These are phyloP conservation scores for Cyclocybe aegerita DNA, from an alignment of 768 basidiomycete species.

Conservation along the genomic window DNA sequence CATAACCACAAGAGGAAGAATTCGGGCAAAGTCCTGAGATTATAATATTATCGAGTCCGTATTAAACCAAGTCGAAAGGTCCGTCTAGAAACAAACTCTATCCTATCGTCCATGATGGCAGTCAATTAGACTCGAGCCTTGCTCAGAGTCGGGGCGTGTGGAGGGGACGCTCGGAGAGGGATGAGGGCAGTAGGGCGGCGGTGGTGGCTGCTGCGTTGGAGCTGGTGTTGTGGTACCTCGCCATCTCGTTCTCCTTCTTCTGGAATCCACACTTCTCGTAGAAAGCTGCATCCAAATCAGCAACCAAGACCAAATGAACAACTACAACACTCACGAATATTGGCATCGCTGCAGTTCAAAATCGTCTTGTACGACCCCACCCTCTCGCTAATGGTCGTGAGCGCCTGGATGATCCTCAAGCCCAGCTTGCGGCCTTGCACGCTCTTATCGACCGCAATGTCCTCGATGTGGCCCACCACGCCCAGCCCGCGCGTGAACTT, in stretches of 20 bases:
- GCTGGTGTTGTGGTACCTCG: slow-evolving; percentile 30
- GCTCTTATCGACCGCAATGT: slow-evolving; percentile 88
- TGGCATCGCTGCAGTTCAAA: slow-evolving; percentile 87
- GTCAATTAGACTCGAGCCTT: no score
- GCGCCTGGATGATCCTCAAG: slow-evolving; percentile 79
- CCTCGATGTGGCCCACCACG: slow-evolving; percentile 93
- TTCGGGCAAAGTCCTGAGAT: no score
- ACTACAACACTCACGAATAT: slow-evolving; percentile 76
- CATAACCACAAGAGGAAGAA: no score
- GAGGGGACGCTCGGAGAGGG: slow-evolving; percentile 3
- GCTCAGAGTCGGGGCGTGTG: slow-evolving; percentile 19
- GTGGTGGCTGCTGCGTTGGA: slow-evolving; percentile 1
- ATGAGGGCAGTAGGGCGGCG: slow-evolving; percentile 1
- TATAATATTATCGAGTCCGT: no score
- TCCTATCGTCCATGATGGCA: no score
- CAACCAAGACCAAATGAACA: no score
- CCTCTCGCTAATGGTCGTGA: slow-evolving; percentile 81
- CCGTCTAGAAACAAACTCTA: no score
- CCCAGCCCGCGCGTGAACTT: slow-evolving; percentile 91
- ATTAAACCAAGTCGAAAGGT: no score
- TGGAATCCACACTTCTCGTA: slow-evolving; percentile 94
- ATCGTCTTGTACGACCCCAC: slow-evolving; percentile 95
- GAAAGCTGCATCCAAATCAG: slow-evolving; percentile 89
- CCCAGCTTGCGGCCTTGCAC: slow-evolving; percentile 95
- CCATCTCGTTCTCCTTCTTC: slow-evolving; percentile 96